phyloP scores from a whole-genome alignment of 768 basidiomycete species.

The Rhizopogon vulgaris region DNA sequence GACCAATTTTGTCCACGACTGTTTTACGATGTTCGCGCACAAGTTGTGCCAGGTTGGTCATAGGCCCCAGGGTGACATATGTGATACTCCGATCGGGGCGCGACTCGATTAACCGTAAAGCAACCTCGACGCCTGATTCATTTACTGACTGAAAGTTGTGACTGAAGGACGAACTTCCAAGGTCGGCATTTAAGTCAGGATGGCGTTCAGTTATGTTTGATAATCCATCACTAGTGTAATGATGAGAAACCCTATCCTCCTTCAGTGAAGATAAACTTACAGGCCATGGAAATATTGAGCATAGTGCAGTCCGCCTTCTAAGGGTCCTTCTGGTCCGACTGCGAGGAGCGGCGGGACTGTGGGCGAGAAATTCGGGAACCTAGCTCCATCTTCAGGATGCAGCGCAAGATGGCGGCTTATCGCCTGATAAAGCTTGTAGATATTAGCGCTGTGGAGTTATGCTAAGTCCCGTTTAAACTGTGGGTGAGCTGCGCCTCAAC shows the following conservation, averaged over 20 bases:
- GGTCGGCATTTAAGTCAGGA: slow-evolving; percentile 46
- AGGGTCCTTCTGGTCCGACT: slow-evolving; percentile 57
- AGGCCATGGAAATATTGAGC: slow-evolving; percentile 85
- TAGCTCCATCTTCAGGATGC: slow-evolving; percentile 43
- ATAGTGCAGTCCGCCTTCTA: slow-evolving; percentile 64
- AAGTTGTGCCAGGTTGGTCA: slow-evolving; percentile 74
- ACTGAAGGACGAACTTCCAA: slow-evolving; percentile 19
- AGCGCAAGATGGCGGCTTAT: slow-evolving; percentile 52
- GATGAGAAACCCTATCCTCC: slow-evolving; percentile 1
- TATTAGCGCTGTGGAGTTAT: slow-evolving; percentile 48
- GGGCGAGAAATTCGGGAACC: slow-evolving; percentile 60
- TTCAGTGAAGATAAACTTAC: slow-evolving; percentile 27
- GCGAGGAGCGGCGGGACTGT: slow-evolving; percentile 54
- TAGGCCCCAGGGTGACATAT: slow-evolving; percentile 69
- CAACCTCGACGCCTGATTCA: slow-evolving; percentile 46
- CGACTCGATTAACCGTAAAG: slow-evolving; percentile 47
- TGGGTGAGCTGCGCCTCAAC: slow-evolving; percentile 34
- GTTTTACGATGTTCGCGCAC: slow-evolving; percentile 48
- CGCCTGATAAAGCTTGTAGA: slow-evolving; percentile 70
- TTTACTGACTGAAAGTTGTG: slow-evolving; percentile 43
- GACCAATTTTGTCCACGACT: slow-evolving; percentile 55
- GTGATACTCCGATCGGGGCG: slow-evolving; percentile 50
- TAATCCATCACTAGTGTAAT: slow-evolving; percentile 56
- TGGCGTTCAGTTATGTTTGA: slow-evolving; percentile 55
- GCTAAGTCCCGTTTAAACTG: background rate